These are phyloP conservation scores for Candida corydali DNA, from an alignment of 805 yeast genomes.

Conservation along the genomic window DNA sequence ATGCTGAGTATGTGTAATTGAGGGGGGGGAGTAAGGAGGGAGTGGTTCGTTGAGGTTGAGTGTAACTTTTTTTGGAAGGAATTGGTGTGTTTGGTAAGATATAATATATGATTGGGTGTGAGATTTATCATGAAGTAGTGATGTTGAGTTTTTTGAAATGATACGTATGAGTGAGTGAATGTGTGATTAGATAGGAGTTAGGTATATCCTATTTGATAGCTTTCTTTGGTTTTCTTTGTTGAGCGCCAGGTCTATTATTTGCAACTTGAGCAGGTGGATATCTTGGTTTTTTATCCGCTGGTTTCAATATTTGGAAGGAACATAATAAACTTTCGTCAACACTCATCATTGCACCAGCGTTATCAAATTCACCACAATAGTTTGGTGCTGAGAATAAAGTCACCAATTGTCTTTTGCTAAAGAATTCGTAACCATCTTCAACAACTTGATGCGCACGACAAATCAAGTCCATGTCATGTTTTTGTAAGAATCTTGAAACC, in stretches of 20 bases:
- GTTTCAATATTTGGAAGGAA: conserved; percentile 94
- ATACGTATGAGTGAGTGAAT: no score
- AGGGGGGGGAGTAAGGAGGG: no score
- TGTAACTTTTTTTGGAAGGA: background rate
- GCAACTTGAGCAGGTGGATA: conserved; percentile 35
- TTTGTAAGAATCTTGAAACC: conserved; percentile 90
- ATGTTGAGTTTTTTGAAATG: no score
- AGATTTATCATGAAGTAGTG: no score
- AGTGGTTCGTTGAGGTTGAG: conserved; percentile 1
- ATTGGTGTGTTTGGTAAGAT: no score
- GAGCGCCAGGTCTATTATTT: conserved; percentile 11
- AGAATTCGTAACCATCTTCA: conserved; percentile 98
- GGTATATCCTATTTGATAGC: conserved; percentile 10
- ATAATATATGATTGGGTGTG: no score
- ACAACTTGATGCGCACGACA: conserved; percentile 99
- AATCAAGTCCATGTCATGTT: conserved; percentile 96
- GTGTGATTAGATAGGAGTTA: no score
- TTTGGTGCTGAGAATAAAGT: conserved; percentile 96
- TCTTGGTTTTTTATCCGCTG: conserved; percentile 93
- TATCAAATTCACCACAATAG: conserved; percentile 98
- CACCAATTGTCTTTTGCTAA: conserved; percentile 91
- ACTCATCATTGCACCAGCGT: conserved; percentile 99
- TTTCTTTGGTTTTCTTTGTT: conserved; percentile 13
- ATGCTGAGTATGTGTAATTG: background rate
- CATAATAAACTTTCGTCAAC: conserved; percentile 95